A percentile compares a stretch with the other conserved stretches of the same genome.
Evolutionary conservation across 257 asterid species (phyloP).

Genomic region (Nicotiana tomentosiformis): DNA sequence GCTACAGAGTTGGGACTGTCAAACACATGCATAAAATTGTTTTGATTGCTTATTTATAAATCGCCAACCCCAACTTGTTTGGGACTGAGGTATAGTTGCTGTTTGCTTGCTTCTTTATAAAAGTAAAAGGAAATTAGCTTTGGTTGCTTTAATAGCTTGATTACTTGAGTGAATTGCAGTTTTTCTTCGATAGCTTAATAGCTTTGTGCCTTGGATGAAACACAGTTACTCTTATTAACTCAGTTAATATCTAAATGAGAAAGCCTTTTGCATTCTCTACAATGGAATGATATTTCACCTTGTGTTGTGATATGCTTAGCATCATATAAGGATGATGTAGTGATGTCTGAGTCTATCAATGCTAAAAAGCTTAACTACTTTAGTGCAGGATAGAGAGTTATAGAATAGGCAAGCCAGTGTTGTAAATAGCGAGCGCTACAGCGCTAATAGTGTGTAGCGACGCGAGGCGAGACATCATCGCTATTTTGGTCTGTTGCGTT

Average conservation of each 20-base stretch:
- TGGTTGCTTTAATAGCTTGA: background rate
- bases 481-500: too few relatives aligned
- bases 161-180: background rate
- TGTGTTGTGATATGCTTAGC: background rate
- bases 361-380: background rate
- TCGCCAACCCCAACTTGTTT: too few relatives aligned
- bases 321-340: background rate
- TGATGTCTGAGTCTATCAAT: background rate
- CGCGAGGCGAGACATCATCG: too few relatives aligned
- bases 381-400: background rate
- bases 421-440: too few relatives aligned
- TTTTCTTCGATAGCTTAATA: background rate
- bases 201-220: background rate
- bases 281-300: background rate
- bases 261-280: too few relatives aligned
- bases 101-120: background rate
- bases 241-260: too few relatives aligned
- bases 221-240: background rate
- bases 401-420: background rate
- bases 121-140: background rate
- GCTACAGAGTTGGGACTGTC: background rate
- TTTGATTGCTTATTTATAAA: background rate
- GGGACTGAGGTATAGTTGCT: too few relatives aligned
- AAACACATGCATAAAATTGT: background rate
- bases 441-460: too few relatives aligned